These are phyloP conservation scores for Monotropa hypopitys DNA, from an alignment of 179 eudicot species.

Conservation along the genomic window DNA sequence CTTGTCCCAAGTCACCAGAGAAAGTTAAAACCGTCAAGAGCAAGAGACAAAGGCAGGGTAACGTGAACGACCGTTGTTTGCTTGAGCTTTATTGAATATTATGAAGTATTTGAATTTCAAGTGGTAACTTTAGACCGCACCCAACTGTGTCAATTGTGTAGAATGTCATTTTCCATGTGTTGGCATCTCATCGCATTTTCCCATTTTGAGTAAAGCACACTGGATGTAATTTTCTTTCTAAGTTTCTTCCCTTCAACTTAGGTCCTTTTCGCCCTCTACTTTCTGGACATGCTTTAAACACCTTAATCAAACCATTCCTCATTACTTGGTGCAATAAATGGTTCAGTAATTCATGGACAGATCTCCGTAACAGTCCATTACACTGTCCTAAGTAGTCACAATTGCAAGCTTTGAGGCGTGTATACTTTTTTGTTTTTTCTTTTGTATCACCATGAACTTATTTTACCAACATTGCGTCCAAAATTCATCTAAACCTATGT, in stretches of 20 bases:
- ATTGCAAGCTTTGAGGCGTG: not conserved
- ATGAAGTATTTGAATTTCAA: not conserved
- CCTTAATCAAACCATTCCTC: not conserved
- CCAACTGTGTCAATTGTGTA: not conserved
- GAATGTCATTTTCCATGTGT: not conserved
- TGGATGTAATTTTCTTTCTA: not conserved
- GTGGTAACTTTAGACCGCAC: not conserved
- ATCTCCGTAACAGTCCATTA: not conserved
- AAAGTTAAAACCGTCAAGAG: slow-evolving; percentile 46
- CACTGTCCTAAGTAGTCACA: not conserved
- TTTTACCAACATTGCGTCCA: not conserved
- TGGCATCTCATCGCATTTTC: not conserved
- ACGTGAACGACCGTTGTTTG: slow-evolving; percentile 2
- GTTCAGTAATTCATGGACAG: not conserved
- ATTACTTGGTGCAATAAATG: not conserved
- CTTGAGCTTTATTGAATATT: not conserved
- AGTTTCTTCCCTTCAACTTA: not conserved
- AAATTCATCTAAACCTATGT: not conserved
- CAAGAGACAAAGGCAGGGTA: slow-evolving; percentile 53
- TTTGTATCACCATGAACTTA: not conserved
- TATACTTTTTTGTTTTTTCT: not conserved
- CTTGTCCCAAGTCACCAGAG: slow-evolving; percentile 78
- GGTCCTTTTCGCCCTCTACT: not conserved
- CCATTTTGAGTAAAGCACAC: not conserved
- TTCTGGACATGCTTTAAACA: not conserved